Base-by-base conservation (phyloP, 305 asterid genomes). In the Fraxinus greggii region DNA sequence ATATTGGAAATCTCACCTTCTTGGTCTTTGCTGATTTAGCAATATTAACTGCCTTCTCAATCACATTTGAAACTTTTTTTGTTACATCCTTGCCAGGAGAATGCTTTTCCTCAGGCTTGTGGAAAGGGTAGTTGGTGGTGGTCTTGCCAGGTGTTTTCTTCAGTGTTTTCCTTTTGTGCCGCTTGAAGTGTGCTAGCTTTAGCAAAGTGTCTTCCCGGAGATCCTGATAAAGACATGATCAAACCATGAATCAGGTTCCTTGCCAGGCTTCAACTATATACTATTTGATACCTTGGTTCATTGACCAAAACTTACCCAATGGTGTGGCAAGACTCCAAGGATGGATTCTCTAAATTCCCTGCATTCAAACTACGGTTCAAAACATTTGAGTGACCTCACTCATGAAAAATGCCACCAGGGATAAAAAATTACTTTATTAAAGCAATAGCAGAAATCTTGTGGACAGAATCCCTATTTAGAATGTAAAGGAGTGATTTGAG, bases 291-390 rank as follows among this genome's bases (percentile, higher is more conserved):
- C 6, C 31, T 40, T 63, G 70, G 29, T 81, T 56, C 23, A 61
- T 23, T 61, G 31, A 61, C 70, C 9, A 61, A 38, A 75, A 85
- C 94, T 84, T 88, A 95, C 98, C 98, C 99, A 96, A 81, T 80
- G 91, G 85, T 96, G 99, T 32, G 99, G 99, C 97, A 96, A 89
- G 83, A 96, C 93, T 80, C 98, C 98, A 80, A 96, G 97, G 86
- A 96, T 83, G 69, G 99, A 96, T 92, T 96, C 98, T 89, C 99
- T 90, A 82, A 90, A 93, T 86, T 94, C 93, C 95, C 99, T 92
- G 90, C 99, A 96, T 85, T 96, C 98, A 85, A 92, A 92, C 98
- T 96, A 85, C 74, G 78, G 90, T 56, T 83, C 89, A 85, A 87
- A 85, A 73, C 75, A 82, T 78, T 78, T 77, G 80, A 82, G 89